A percentile compares a stretch with the other conserved stretches of the same genome.
These are phyloP conservation scores for Colletotrichum liriopes DNA, from an alignment of 2,329 filamentous ascomycete species.

Conservation along the genomic window DNA sequence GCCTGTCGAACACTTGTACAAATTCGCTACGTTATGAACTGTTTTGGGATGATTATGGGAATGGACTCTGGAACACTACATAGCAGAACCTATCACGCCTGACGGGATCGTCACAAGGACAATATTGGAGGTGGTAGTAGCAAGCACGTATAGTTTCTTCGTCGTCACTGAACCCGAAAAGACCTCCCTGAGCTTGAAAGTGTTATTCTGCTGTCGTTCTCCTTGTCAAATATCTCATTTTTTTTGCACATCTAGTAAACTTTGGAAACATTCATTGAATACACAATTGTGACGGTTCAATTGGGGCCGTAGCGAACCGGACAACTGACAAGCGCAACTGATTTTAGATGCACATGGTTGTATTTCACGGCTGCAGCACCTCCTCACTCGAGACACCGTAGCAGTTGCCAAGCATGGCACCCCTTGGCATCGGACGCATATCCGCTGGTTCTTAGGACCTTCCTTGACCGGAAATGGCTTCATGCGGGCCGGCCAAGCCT, in stretches of 20 bases:
- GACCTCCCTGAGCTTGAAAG: neutral
- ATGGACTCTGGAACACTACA: neutral
- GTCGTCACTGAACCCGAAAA: neutral
- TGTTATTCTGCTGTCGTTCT: neutral
- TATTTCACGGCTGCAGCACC: neutral
- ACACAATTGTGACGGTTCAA: neutral
- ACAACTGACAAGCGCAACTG: neutral
- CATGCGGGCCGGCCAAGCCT: neutral
- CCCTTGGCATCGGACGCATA: neutral
- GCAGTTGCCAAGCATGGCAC: neutral
- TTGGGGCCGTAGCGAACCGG: neutral
- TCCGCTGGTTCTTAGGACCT: neutral
- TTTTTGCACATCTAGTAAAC: neutral
- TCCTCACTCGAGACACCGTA: neutral
- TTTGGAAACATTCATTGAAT: neutral
- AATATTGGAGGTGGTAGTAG: neutral
- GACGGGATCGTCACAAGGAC: neutral
- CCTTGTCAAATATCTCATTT: neutral
- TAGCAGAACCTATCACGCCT: too few relatives aligned
- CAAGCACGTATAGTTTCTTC: neutral
- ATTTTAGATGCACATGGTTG: too few relatives aligned
- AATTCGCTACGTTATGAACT: neutral
- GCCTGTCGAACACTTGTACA: neutral
- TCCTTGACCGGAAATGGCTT: neutral
- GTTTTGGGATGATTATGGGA: neutral